Evolutionary conservation across 495 filamentous ascomycete genomes (phyloP).

Genomic region (Peziza echinospora): DNA sequence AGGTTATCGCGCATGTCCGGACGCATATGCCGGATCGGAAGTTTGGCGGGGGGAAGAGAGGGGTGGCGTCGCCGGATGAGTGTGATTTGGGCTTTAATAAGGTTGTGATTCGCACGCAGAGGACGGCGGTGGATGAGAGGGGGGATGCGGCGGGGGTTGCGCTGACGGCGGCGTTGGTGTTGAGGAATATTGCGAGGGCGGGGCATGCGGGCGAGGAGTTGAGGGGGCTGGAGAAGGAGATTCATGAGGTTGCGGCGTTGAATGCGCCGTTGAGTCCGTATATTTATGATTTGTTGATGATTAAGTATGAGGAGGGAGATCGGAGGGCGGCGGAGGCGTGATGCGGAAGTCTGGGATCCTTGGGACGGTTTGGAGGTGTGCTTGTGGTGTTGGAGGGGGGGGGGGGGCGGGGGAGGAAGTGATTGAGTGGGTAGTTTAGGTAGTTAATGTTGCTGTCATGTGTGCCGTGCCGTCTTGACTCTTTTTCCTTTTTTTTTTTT

Average conservation of each 20-base stretch:
- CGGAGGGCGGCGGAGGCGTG: too few relatives aligned
- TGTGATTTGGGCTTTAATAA: background rate
- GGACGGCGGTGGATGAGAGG: slow-evolving; percentile 61
- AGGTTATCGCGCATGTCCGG: slow-evolving; percentile 16
- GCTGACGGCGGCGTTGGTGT: slow-evolving; percentile 58
- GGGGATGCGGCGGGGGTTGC: slow-evolving; percentile 64
- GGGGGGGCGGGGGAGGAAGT: too few relatives aligned
- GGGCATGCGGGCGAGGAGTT: slow-evolving; percentile 29
- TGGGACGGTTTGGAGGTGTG: too few relatives aligned
- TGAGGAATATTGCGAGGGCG: slow-evolving; percentile 72
- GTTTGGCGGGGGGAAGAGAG: slow-evolving; percentile 2
- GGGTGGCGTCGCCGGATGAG: slow-evolving; percentile 6
- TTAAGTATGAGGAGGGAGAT: background rate
- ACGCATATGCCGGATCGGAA: slow-evolving; percentile 17
- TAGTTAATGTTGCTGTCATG: too few relatives aligned
- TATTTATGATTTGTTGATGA: slow-evolving; percentile 25
- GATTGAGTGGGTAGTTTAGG: too few relatives aligned
- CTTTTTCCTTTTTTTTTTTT: too few relatives aligned
- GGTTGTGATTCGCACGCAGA: slow-evolving; percentile 30
- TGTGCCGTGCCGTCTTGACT: too few relatives aligned
- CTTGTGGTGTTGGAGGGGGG: too few relatives aligned
- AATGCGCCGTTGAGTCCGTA: slow-evolving; percentile 27
- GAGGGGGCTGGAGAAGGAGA: slow-evolving; percentile 25
- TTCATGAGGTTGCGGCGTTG: slow-evolving; percentile 24
- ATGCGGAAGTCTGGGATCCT: too few relatives aligned